Evolutionary conservation across 2,329 filamentous ascomycete genomes (phyloP).

Genomic region (Taxawa tesnikishii): DNA sequence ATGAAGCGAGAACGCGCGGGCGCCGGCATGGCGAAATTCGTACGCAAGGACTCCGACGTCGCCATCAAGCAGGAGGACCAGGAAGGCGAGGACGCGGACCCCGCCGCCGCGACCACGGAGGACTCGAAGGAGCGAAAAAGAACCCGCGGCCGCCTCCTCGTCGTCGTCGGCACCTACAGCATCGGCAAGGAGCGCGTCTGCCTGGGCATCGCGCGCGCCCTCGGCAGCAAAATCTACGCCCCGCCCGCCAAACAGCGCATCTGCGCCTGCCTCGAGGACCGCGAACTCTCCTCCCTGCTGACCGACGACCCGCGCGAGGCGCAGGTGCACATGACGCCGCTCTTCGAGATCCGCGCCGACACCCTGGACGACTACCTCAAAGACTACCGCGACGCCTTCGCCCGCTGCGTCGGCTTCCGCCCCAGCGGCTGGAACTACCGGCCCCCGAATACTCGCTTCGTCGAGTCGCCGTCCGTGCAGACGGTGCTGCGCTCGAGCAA

Average conservation of each 20-base stretch:
- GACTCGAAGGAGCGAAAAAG: conserved; percentile 16
- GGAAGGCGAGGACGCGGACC: conserved; percentile 21
- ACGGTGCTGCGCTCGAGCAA: conserved; percentile 53
- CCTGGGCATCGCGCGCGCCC: conserved; percentile 75
- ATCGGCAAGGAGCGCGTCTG: conserved; percentile 98
- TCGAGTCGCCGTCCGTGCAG: conserved; percentile 50
- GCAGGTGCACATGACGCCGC: conserved; percentile 93
- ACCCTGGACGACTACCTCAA: conserved; percentile 83
- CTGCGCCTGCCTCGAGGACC: conserved; percentile 72
- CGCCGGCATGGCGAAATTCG: conserved; percentile 51
- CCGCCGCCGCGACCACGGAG: not conserved
- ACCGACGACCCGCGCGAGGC: conserved; percentile 72
- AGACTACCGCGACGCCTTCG: conserved; percentile 68
- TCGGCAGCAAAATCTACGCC: conserved; percentile 82
- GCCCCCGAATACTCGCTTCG: conserved; percentile 51
- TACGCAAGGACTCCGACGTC: conserved; percentile 33
- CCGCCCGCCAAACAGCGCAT: conserved; percentile 72
- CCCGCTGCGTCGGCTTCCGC: conserved; percentile 76
- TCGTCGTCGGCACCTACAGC: conserved; percentile 92
- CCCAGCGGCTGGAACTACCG: conserved; percentile 93
- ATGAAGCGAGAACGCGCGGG: conserved; percentile 43
- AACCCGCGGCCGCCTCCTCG: conserved; percentile 58
- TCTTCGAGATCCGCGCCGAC: conserved; percentile 87
- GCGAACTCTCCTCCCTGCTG: conserved; percentile 64
- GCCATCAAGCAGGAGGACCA: conserved; percentile 27